Evolutionary conservation across 2,329 filamentous ascomycete genomes (phyloP), one percentile per base, ranked within the genome.

Genomic region (Colletotrichum sp.): DNA sequence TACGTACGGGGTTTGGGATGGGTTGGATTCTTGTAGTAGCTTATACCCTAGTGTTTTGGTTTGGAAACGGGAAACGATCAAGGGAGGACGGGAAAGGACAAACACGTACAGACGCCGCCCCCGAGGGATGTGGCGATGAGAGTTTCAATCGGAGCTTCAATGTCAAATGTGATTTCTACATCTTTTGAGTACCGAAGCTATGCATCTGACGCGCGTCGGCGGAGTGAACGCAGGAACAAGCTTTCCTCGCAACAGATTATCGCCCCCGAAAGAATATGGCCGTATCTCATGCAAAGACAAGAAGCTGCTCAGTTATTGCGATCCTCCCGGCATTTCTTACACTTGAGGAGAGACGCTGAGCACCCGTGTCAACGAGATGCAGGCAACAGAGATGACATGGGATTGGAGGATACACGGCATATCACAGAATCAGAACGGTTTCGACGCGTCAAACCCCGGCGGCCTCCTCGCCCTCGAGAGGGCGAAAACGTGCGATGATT

Each of bases 31-130:
- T 62, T 29, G 27, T 57, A 61, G 54, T 62, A 71, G 55, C 65
- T 71, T 66, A 73, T 73, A 73, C 71, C 71, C 71, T 62, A 71
- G 71, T 71, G 71, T 62, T 73, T 73, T 70, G 54, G 54, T 61
- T 58, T 24, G 64, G 65, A n/a, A 43, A 57, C 13, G 33, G 51
- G 67, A 27, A 51, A 27, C 33, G 21, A 27, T 29, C 47, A 24
- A 65, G 43, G 64, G 36, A 38, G 38, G 18, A 43, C n/a, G 24
- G 59, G 38, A 18, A 54, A 54, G 38, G 18, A 54, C 24, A 24
- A 47, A 47, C 8, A 51, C n/a, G 43, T 36, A 55, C 47, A 57
- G 63, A 66, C 21, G 43, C 43, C 63, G 63, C 31, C 47, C 24
- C 63, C 57, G 31, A 27, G 24, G 24, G 63, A 38, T 33, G 63